phyloP scores from a whole-genome alignment of 306 rosid species.

The Bauhinia variegata region DNA sequence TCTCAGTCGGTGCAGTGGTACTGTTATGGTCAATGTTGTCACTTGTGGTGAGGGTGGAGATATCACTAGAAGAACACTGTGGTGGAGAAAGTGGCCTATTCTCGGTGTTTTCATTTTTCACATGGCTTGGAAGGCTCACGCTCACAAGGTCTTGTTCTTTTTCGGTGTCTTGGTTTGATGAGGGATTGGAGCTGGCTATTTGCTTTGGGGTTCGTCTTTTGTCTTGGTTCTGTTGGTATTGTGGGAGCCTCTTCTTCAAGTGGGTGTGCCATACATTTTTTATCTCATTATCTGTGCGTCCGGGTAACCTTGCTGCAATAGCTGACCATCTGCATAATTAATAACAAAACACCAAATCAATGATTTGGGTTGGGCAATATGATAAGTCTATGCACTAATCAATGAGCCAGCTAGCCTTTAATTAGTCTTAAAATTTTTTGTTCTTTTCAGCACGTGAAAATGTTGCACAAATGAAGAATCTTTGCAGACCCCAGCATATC shows the following conservation, averaged over 20 bases:
- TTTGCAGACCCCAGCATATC: conserved; percentile 36
- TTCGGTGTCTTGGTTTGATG: not conserved
- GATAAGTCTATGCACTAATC: not conserved
- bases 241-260: conserved; percentile 70
- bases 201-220: conserved; percentile 34
- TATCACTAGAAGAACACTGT: conserved; percentile 52
- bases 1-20: conserved; percentile 19
- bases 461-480: conserved; percentile 35
- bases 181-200: not conserved
- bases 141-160: conserved; percentile 1
- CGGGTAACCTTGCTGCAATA: conserved; percentile 82
- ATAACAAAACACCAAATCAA: not conserved
- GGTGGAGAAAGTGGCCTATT: conserved; percentile 42
- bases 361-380: not conserved
- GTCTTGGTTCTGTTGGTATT: conserved; percentile 19
- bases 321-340: conserved; percentile 75
- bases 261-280: conserved; percentile 97
- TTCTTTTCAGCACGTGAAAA: conserved; percentile 25
- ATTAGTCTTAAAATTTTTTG: not conserved
- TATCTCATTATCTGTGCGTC: conserved; percentile 88
- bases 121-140: conserved; percentile 2
- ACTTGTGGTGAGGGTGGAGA: conserved; percentile 39
- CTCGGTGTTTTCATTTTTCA: conserved; percentile 12
- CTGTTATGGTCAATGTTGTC: not conserved
- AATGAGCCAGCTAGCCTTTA: conserved; percentile 16